Conservation (phyloP, 2,329 filamentous ascomycete species). For the Cladorrhinum sp. region DNA sequence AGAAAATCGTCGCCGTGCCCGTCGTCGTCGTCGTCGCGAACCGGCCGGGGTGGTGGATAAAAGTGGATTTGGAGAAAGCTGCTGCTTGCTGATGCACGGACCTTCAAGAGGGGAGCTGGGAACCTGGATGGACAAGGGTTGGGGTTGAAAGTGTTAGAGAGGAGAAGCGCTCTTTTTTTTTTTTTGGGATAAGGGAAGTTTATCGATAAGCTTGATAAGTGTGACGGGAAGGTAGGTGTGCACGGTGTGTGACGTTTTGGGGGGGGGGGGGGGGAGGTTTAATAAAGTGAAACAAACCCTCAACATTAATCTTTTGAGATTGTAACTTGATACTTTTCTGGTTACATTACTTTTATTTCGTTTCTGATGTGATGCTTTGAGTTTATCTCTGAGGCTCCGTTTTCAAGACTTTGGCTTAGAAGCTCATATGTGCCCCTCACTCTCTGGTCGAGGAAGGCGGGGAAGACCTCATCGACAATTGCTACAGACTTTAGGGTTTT, state of each 20-base stretch:
- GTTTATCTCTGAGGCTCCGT: not conserved
- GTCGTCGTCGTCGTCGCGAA: not conserved
- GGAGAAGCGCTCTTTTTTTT: too few species aligned
- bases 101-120: not conserved
- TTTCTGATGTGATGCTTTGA: not conserved
- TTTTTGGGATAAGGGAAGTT: not conserved
- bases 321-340: not conserved
- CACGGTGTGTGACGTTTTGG: too few species aligned
- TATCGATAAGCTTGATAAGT: not conserved
- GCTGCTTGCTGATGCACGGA: not conserved
- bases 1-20: not conserved
- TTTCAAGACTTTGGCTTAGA: not conserved
- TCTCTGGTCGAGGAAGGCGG: not conserved
- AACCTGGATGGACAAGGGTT: not conserved
- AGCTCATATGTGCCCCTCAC: not conserved
- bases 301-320: not conserved
- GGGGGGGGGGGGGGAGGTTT: not conserved
- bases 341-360: not conserved
- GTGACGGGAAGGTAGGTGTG: too few species aligned
- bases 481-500: too few species aligned
- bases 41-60: not conserved
- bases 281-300: not conserved
- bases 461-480: not conserved
- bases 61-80: not conserved
- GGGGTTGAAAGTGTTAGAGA: not conserved